Conservation (phyloP, 805 yeast species). For the Ogataea populi-albae region DNA sequence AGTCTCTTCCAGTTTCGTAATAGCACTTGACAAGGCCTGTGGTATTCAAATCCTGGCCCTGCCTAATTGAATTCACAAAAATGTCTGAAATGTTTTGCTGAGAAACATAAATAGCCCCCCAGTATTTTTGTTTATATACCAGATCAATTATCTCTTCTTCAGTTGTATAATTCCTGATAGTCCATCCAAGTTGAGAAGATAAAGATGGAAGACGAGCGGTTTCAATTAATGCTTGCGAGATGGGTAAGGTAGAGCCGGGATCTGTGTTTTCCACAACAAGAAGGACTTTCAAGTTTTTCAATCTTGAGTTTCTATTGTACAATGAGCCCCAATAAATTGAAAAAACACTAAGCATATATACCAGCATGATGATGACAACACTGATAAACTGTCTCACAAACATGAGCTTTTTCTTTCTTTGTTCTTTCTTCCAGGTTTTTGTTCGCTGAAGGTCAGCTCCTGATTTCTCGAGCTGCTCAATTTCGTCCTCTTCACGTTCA, state of each 20-base stretch:
- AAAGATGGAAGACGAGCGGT: slow-evolving; percentile 14
- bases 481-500: slow-evolving; percentile 5
- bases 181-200: slow-evolving; percentile 37
- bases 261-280: slow-evolving; percentile 38
- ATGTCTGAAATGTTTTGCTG: slow-evolving; percentile 42
- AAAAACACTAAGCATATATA: slow-evolving; percentile 37
- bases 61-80: slow-evolving; percentile 38
- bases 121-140: slow-evolving; percentile 56
- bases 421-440: slow-evolving; percentile 14
- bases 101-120: slow-evolving; percentile 59
- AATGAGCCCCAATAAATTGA: slow-evolving; percentile 51
- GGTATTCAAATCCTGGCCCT: slow-evolving; percentile 31
- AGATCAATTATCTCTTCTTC: slow-evolving; percentile 39
- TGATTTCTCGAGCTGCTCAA: slow-evolving; percentile 3
- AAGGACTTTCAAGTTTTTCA: slow-evolving; percentile 36
- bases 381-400: slow-evolving; percentile 14
- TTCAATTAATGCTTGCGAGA: slow-evolving; percentile 31
- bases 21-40: slow-evolving; percentile 25
- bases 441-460: too few relatives aligned
- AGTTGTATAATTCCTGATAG: slow-evolving; percentile 25
- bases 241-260: slow-evolving; percentile 19
- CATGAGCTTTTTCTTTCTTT: slow-evolving; percentile 6
- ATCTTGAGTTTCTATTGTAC: slow-evolving; percentile 31
- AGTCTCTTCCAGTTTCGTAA: slow-evolving; percentile 67
- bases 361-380: slow-evolving; percentile 30